Percentiles rank a stretch among this genome's conserved stretches.
Conservation (phyloP, 2,329 filamentous ascomycete species). For the Penicillium glabrum region DNA sequence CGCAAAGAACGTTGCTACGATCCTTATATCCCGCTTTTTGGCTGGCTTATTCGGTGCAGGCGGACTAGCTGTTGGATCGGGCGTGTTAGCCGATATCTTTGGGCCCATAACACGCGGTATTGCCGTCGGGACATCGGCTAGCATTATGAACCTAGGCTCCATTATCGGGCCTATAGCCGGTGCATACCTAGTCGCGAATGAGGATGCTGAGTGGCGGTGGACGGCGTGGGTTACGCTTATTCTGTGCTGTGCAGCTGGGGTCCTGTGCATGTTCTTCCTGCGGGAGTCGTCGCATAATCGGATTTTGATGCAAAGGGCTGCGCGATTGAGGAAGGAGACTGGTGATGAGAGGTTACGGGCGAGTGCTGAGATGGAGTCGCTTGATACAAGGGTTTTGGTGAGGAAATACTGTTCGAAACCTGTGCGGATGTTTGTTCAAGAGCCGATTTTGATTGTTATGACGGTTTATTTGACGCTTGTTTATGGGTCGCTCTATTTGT, state of each 20-base stretch:
- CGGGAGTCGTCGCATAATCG: conserved; percentile 51
- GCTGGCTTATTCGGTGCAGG: conserved; percentile 51
- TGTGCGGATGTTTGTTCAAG: conserved; percentile 43
- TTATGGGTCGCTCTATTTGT: conserved; percentile 28
- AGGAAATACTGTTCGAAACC: conserved; percentile 43
- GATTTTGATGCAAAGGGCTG: conserved; percentile 49
- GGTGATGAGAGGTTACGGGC: conserved; percentile 45
- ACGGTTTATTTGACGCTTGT: conserved; percentile 40
- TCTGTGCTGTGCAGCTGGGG: conserved; percentile 40
- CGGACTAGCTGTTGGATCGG: conserved; percentile 50
- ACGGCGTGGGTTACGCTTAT: conserved; percentile 56
- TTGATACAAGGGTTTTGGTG: conserved; percentile 34
- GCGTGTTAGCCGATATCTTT: conserved; percentile 49
- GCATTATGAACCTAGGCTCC: conserved; percentile 49
- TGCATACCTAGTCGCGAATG: conserved; percentile 47
- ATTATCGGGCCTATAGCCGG: conserved; percentile 49
- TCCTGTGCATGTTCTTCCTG: conserved; percentile 43
- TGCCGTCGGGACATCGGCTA: conserved; percentile 43
- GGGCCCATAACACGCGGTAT: conserved; percentile 44
- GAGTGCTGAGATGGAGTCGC: conserved; percentile 38
- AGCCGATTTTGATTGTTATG: conserved; percentile 48
- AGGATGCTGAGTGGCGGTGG: conserved; percentile 54
- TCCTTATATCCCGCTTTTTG: conserved; percentile 55
- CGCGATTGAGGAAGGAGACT: conserved; percentile 46
- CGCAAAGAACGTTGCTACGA: conserved; percentile 51